Evolutionary conservation across 2,329 filamentous ascomycete species (phyloP).

Genomic region (Stachybotrys elegans): DNA sequence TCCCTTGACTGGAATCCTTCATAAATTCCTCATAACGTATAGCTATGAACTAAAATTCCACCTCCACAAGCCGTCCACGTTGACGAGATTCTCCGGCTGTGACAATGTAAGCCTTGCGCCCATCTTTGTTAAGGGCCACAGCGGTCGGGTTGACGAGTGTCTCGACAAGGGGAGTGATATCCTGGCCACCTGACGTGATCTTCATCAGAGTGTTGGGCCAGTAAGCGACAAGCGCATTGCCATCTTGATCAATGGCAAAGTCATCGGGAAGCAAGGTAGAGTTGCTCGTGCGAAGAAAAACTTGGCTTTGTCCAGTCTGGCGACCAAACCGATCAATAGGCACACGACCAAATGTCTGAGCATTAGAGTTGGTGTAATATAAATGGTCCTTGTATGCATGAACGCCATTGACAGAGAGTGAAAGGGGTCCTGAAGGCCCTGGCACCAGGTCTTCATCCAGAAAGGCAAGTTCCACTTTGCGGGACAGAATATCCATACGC

Average conservation of each 20-base stretch:
- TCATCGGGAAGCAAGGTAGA: background rate
- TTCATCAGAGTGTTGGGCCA: background rate
- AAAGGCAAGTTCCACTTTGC: background rate
- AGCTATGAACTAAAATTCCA: no score
- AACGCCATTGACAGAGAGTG: background rate
- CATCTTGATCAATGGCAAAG: background rate
- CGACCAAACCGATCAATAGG: background rate
- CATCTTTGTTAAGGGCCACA: background rate
- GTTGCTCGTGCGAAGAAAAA: no score
- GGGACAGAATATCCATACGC: background rate
- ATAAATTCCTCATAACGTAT: no score
- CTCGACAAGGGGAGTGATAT: background rate
- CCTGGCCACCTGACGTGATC: background rate
- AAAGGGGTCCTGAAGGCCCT: background rate
- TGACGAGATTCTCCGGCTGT: background rate
- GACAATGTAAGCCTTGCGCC: background rate
- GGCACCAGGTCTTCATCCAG: background rate
- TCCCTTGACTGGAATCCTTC: no score
- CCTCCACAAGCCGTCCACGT: no score
- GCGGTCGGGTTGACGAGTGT: background rate
- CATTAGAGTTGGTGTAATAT: background rate
- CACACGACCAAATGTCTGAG: background rate
- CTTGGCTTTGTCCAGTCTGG: background rate
- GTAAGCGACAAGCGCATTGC: background rate
- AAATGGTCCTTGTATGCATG: background rate